These are phyloP conservation scores for Eutrema heterophyllum DNA, from an alignment of 345 rosid species.

Conservation along the genomic window DNA sequence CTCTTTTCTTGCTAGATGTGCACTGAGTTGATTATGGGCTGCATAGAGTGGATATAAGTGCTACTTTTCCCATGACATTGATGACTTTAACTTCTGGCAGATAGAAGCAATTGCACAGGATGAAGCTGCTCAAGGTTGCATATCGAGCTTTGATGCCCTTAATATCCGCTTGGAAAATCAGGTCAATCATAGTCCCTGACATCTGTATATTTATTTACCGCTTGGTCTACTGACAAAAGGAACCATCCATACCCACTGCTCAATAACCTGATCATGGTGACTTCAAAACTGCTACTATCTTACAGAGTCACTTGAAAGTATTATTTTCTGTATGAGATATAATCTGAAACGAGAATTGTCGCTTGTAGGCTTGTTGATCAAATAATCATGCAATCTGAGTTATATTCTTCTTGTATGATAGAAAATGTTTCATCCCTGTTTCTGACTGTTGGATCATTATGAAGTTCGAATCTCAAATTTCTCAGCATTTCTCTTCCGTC, in stretches of 20 bases:
- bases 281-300: background rate
- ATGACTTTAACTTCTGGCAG: conserved; percentile 29
- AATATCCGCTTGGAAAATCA: conserved; percentile 68
- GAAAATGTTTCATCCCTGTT: background rate
- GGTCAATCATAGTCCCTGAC: conserved; percentile 40
- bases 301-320: background rate
- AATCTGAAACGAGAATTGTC: background rate
- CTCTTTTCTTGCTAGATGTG: background rate
- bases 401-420: background rate
- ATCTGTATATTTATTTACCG: background rate
- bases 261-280: background rate
- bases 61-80: background rate
- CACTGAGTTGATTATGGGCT: background rate
- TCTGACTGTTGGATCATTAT: background rate
- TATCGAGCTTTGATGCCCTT: conserved; percentile 63
- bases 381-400: background rate
- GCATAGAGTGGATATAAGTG: background rate
- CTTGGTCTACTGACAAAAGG: background rate
- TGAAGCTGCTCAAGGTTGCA: conserved; percentile 60
- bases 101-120: conserved; percentile 82
- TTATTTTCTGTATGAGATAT: background rate
- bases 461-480: background rate
- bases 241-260: background rate
- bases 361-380: background rate
- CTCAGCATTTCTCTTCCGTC: background rate